Evolutionary conservation across 768 basidiomycete genomes (phyloP), one percentile per base, ranked within the genome.

Genomic region (Jaapia argillacea): DNA sequence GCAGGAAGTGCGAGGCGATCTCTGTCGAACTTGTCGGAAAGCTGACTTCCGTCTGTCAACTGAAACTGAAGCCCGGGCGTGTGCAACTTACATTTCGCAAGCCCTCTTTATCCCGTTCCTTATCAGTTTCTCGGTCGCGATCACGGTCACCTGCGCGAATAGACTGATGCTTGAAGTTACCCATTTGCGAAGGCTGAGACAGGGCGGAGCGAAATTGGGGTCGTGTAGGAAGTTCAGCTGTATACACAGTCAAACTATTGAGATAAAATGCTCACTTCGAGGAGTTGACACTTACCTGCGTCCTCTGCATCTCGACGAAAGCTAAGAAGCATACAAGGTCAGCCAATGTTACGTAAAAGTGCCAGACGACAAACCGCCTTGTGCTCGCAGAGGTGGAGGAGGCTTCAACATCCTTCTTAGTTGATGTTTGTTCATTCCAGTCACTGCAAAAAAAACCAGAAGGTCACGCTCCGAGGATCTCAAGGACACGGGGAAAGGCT

Each of bases 81-180:
- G 24, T 46, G 42, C 24, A 14, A 60, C 82, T 55, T 52, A 82
- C 87, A 65, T 79, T 83, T 47, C 87, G 78, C 39, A 89, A 68
- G 13, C 84, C 83, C 51, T 87, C 85, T 55, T 79, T 81, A 51
- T 85, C 81, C 50, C 79, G 61, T 18, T 66, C 64, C 37, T 56
- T 58, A 25, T 66, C 65, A 36, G 52, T 49, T 13, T 61, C 62
- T 27, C 80, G 73, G 58, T 85, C 84, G 37, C 54, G 49, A 14
- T 62, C 62, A 28, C 80, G 73, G 58, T 85, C 84, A 35, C 65
- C 69, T 13, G 75, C 67, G 42, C 85, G 83, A 52, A 82, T 63
- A 7, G 87, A 86, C 51, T 91, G 88, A 54, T 90, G 88, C 57
- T 87, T 85, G 61, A 91, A 91, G 57, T 88, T 89, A 39, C 88